Evolutionary conservation across 345 rosid species (phyloP), one percentile per base, ranked within the genome.

Genomic region (Adansonia digitata): DNA sequence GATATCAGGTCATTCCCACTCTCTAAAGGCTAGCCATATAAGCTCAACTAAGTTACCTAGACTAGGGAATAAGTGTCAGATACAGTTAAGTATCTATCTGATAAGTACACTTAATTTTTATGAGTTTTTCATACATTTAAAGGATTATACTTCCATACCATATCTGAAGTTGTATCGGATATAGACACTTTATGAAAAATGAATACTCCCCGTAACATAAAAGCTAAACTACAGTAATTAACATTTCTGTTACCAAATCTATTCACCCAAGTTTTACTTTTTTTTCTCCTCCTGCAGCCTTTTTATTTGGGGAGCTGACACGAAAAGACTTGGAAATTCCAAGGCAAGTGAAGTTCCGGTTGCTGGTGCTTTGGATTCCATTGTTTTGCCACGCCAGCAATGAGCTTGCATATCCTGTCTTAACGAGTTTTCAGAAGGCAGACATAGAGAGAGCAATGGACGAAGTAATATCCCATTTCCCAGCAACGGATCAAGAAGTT

Each of bases 401-500:
- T 43, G 90, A 92, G 17, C 71, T 87, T 11, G 77, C 90, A 0
- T 88, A 84, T 77, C 97, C 94, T 0, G 81, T 80, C 18, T 63
- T 93, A 69, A 77, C 88, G 0, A 85, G 88, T 55, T 83, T 81
- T 7, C 94, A 93, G 77, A 88, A 86, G 79, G 71, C 85, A 31
- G 87, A 89, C 65, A 80, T 85, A 18, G 94, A 93, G 79, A 85
- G 85, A 78, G 87, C 88, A 34, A 86, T 93, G 68, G 89, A 91
- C 63, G 81, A 85, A 68, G 88, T 82, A 13, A 78, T 93, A 71
- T 80, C 90, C 5, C 81, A 80, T 51, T 82, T 89, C 18, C 85
- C 94, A 5, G 78, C 86, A 5, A 11, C 72, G 65, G 93, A 91
- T 62, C 97, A 89, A 78, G 94, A 92, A 77, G 72, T 89, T 14